phyloP scores from a whole-genome alignment of 768 basidiomycete genomes.

The Lactifluus rugatus region DNA sequence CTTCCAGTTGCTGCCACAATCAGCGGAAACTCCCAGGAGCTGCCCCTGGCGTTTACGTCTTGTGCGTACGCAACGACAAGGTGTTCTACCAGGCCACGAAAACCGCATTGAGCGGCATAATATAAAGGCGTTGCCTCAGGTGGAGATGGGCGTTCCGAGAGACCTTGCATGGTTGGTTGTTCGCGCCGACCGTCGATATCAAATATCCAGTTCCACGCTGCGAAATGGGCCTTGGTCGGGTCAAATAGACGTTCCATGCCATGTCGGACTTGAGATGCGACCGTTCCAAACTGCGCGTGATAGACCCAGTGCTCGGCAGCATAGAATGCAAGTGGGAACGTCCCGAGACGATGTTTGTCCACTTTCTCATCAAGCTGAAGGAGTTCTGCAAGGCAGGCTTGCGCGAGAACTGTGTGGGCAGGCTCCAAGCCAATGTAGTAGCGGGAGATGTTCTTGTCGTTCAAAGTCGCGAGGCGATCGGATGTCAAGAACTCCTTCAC shows the following conservation, averaged over 20 bases:
- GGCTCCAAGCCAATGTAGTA: background rate
- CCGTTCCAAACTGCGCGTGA: background rate
- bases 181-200: background rate
- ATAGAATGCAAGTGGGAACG: too few species aligned
- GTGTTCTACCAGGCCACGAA: background rate
- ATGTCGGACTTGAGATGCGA: background rate
- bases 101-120: background rate
- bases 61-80: background rate
- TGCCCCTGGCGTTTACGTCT: background rate
- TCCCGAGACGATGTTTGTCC: too few species aligned
- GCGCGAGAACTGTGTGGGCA: background rate
- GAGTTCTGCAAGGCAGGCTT: background rate
- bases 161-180: background rate
- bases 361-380: background rate
- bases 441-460: background rate
- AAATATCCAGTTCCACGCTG: background rate
- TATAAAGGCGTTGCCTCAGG: background rate
- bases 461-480: background rate
- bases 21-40: background rate
- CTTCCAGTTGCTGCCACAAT: background rate
- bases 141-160: background rate
- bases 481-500: background rate
- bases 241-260: background rate
- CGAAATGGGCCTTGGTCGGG: background rate
- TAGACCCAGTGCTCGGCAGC: background rate